Evolutionary conservation across 2,329 filamentous ascomycete species (phyloP).

Genomic region (Cryphonectria parasitica): DNA sequence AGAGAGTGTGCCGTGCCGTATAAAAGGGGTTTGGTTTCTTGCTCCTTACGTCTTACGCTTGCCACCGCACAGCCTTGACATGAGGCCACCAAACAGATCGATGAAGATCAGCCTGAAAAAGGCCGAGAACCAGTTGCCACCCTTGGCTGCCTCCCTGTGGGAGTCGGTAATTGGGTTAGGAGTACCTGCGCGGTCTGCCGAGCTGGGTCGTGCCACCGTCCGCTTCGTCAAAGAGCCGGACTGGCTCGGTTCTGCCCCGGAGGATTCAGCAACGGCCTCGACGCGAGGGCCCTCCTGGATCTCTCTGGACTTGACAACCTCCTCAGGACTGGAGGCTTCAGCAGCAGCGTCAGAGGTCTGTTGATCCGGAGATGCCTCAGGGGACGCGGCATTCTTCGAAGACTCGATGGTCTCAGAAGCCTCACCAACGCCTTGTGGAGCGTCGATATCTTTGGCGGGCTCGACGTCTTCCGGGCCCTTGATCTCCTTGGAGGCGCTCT

Average conservation of each 20-base stretch:
- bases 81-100: conserved; percentile 29
- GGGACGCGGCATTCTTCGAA: not conserved
- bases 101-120: conserved; percentile 31
- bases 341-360: not conserved
- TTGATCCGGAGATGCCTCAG: not conserved
- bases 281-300: not conserved
- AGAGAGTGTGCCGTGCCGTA: conserved; percentile 23
- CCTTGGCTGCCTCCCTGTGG: conserved; percentile 28
- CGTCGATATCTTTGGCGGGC: not conserved
- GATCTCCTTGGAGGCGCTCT: conserved; percentile 1
- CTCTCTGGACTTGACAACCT: not conserved
- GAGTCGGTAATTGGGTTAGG: conserved; percentile 22
- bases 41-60: conserved; percentile 30
- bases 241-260: conserved; percentile 22
- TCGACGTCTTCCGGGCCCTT: not conserved
- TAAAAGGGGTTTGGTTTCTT: conserved; percentile 17
- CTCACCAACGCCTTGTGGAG: not conserved
- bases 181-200: conserved; percentile 23
- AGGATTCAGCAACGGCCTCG: conserved; percentile 21
- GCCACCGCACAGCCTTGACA: conserved; percentile 27
- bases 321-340: not conserved
- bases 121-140: conserved; percentile 30
- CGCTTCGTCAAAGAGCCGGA: conserved; percentile 26
- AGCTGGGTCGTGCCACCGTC: conserved; percentile 12
- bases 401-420: not conserved